Percentiles rank a stretch among this genome's conserved stretches.
Evolutionary conservation across 176 grass and related monocot genomes (phyloP).

Genomic region (Phoenix dactylifera): DNA sequence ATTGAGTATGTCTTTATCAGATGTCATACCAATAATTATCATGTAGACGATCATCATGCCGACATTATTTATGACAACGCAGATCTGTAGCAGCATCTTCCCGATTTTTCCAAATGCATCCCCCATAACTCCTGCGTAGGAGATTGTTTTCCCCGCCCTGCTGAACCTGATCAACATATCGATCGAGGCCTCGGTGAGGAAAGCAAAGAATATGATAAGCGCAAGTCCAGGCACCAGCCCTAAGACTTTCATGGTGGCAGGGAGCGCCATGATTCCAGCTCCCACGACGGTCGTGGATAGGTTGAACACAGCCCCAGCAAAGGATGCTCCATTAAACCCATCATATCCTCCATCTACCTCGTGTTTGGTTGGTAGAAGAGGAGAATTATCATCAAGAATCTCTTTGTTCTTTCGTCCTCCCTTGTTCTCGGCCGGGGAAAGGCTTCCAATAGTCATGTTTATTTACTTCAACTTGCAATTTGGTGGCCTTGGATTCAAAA

Average conservation of each 20-base stretch:
- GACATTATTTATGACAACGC: conserved; percentile 79
- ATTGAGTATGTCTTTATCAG: neutral
- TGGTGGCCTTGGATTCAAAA: too few relatives aligned
- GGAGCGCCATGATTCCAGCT: conserved; percentile 95
- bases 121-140: conserved; percentile 69
- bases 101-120: conserved; percentile 68
- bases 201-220: conserved; percentile 65
- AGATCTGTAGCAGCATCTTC: conserved; percentile 58
- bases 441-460: conserved; percentile 33
- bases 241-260: conserved; percentile 95
- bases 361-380: conserved; percentile 56
- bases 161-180: conserved; percentile 79
- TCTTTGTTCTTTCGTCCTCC: conserved; percentile 25
- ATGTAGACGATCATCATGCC: conserved; percentile 96
- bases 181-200: conserved; percentile 82
- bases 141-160: conserved; percentile 44
- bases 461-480: neutral
- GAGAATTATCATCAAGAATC: conserved; percentile 42
- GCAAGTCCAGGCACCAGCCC: conserved; percentile 66
- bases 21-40: conserved; percentile 86
- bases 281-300: conserved; percentile 92
- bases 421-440: conserved; percentile 21
- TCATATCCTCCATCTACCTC: conserved; percentile 24
- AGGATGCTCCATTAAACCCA: conserved; percentile 79
- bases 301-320: conserved; percentile 84